Conservation (phyloP, 495 filamentous ascomycete genomes). For the Cladorrhinum samala region DNA sequence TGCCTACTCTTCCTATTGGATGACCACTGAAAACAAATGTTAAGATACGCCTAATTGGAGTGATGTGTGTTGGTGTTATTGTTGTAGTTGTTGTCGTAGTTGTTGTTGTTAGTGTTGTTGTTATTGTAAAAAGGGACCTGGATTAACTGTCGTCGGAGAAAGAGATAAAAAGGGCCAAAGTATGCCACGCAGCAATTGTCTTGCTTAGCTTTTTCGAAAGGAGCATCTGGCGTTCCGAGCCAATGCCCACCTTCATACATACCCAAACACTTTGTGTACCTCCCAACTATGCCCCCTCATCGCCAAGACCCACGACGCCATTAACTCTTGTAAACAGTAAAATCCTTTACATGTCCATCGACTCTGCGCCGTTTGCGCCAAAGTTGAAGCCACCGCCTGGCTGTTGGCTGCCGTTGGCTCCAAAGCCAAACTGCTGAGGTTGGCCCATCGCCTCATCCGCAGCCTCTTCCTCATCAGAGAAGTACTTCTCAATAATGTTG, state of each 20-base stretch:
- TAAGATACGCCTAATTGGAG: conserved; percentile 29
- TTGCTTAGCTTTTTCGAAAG: no score
- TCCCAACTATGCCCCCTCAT: no score
- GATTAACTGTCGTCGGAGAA: no score
- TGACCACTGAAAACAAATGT: conserved; percentile 35
- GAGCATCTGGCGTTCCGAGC: no score
- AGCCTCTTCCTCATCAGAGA: conserved; percentile 94
- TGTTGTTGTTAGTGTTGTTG: no score
- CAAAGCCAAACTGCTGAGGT: conserved; percentile 72
- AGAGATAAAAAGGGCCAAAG: no score
- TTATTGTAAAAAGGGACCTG: no score
- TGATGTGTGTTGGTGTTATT: conserved; percentile 13
- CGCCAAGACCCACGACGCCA: background rate
- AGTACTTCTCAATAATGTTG: conserved; percentile 99
- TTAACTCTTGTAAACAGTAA: background rate
- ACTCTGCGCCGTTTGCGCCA: conserved; percentile 78
- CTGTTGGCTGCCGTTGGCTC: conserved; percentile 65
- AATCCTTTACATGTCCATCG: conserved; percentile 90
- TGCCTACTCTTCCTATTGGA: conserved; percentile 23
- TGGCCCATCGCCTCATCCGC: conserved; percentile 57
- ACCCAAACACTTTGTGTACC: no score
- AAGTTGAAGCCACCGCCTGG: conserved; percentile 82
- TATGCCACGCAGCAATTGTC: no score
- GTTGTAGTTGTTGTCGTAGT: background rate
- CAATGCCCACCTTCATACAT: no score